These are phyloP conservation scores for Blastocystis sp. DNA, from an alignment of 352 stramenopile species.

Conservation along the genomic window DNA sequence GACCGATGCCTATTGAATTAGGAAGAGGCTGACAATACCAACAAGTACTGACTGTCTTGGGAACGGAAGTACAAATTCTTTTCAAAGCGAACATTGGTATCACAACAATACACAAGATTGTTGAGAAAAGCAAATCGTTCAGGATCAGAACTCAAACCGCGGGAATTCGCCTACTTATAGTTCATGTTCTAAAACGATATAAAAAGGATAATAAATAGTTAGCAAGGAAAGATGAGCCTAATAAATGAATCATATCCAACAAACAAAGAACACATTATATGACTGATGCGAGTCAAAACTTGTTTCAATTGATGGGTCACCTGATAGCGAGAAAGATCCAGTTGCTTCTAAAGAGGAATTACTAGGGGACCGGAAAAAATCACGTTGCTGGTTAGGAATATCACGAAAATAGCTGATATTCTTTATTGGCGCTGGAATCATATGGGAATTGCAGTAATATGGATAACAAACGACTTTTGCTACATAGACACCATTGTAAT, in stretches of 20 bases:
- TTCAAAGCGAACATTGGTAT: slow-evolving; percentile 43
- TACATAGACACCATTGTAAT: background rate
- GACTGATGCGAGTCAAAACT: too few relatives aligned
- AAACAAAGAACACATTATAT: background rate
- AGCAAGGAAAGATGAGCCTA: background rate
- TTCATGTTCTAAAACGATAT: too few relatives aligned
- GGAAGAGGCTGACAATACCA: background rate
- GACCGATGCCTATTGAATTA: slow-evolving; percentile 4
- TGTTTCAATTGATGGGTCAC: background rate
- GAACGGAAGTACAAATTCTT: background rate
- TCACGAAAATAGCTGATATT: background rate
- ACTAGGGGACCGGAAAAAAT: background rate
- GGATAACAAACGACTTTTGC: background rate
- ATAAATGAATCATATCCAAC: background rate
- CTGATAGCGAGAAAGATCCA: background rate
- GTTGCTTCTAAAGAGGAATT: background rate
- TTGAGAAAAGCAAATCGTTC: background rate
- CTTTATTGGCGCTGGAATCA: background rate
- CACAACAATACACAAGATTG: background rate
- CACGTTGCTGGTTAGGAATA: background rate
- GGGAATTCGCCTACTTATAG: background rate
- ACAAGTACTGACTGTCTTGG: background rate
- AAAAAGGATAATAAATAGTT: background rate
- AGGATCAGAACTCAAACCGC: background rate
- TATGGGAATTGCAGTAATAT: background rate